Percentiles rank a stretch among this genome's conserved stretches.
Evolutionary conservation across 176 grass and related monocot species (phyloP).

Genomic region (Areca catechu): DNA sequence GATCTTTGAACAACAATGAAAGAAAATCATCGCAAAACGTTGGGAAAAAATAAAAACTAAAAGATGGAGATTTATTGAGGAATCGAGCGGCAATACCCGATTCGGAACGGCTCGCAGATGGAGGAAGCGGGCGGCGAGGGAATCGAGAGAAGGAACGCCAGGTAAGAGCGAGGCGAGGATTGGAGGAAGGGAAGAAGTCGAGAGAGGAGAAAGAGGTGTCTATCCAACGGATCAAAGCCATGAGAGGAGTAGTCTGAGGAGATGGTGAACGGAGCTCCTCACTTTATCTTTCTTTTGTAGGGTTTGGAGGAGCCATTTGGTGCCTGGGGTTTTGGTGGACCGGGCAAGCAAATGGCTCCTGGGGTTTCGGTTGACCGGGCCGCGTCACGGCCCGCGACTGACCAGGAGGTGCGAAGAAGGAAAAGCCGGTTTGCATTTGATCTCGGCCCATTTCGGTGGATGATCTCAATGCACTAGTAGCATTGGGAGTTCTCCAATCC

Average conservation of each 20-base stretch:
- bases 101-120: conserved; percentile 1
- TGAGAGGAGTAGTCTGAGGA: neutral
- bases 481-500: no score
- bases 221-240: conserved; percentile 44
- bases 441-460: no score
- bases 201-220: conserved; percentile 28
- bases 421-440: no score
- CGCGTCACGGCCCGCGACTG: no score
- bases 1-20: neutral
- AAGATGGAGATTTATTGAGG: neutral
- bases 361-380: no score
- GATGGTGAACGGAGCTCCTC: no score
- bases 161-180: conserved; percentile 3
- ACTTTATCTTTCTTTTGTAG: no score
- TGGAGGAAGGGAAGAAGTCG: neutral
- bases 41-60: neutral
- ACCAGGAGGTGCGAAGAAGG: no score
- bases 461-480: no score
- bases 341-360: no score
- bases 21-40: neutral
- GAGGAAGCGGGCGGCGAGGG: conserved; percentile 15
- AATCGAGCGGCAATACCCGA: neutral
- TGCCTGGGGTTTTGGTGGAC: no score
- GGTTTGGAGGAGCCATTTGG: no score
- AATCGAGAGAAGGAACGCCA: conserved; percentile 31